Percentiles rank a stretch among this genome's conserved stretches.
Evolutionary conservation across 352 stramenopile genomes (phyloP).

Genomic region (Aphanomyces stellatus): DNA sequence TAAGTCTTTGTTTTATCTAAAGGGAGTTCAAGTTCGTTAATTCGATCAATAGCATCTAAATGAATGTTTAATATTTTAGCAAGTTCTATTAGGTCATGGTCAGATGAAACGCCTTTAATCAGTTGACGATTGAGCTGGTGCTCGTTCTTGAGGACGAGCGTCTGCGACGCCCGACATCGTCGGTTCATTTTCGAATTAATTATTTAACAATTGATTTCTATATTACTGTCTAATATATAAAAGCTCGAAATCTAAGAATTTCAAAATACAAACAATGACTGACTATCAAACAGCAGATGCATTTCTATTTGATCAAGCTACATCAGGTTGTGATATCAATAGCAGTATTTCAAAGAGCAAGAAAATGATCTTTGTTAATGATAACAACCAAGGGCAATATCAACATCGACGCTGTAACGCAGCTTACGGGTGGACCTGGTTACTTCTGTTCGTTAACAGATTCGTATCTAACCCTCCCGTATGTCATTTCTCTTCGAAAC

Average conservation of each 20-base stretch:
- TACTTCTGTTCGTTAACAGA: constrained; percentile 21
- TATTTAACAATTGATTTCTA: neutral
- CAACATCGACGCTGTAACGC: constrained; percentile 17
- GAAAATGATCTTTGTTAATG: neutral
- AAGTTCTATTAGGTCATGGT: constrained; percentile 3
- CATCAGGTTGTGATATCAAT: neutral
- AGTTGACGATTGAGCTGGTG: too few species aligned
- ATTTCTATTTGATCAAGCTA: constrained; percentile 12
- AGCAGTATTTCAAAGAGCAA: neutral
- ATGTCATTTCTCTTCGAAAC: constrained; percentile 22
- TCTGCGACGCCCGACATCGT: too few species aligned
- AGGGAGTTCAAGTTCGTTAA: neutral
- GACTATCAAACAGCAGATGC: constrained; percentile 11
- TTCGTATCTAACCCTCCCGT: constrained; percentile 21
- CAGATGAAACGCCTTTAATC: constrained; percentile 10
- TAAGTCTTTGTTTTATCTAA: neutral
- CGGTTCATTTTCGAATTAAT: constrained; percentile 11
- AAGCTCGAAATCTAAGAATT: neutral
- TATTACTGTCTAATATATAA: neutral
- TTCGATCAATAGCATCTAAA: constrained; percentile 2
- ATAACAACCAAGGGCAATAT: constrained; percentile 24
- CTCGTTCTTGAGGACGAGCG: too few species aligned
- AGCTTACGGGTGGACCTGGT: constrained; percentile 22
- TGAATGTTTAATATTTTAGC: constrained; percentile 15
- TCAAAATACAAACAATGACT: too few species aligned